These are phyloP conservation scores for Annulohypoxylon truncatum DNA, from an alignment of 2,329 filamentous ascomycete genomes.

Conservation along the genomic window DNA sequence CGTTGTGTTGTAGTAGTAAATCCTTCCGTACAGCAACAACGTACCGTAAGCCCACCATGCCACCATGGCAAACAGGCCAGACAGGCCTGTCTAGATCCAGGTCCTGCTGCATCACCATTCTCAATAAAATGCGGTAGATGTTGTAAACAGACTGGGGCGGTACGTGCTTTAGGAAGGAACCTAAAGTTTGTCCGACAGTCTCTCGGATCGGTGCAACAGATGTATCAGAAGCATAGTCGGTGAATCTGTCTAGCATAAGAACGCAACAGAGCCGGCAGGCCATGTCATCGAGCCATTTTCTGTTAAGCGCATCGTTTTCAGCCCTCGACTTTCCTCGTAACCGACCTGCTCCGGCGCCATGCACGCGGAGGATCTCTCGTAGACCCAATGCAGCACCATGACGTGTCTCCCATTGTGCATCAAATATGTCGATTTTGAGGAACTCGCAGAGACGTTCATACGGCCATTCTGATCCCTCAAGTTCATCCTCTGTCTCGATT, in stretches of 20 bases:
- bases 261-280: constrained; percentile 96
- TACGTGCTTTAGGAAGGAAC: constrained; percentile 87
- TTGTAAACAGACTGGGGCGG: constrained; percentile 81
- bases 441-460: constrained; percentile 95
- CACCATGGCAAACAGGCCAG: constrained; percentile 97
- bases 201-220: constrained; percentile 96
- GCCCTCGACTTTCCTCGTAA: constrained; percentile 73
- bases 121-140: constrained; percentile 85
- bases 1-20: constrained; percentile 82
- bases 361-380: constrained; percentile 90
- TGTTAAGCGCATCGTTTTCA: constrained; percentile 84
- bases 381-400: constrained; percentile 97
- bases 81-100: constrained; percentile 77
- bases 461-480: constrained; percentile 89
- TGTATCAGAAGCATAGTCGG: constrained; percentile 97
- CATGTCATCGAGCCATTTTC: constrained; percentile 90
- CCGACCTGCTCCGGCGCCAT: constrained; percentile 88
- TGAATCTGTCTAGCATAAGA: constrained; percentile 96
- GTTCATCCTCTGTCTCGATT: constrained; percentile 79
- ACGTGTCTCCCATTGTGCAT: constrained; percentile 92
- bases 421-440: constrained; percentile 92
- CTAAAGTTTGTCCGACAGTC: constrained; percentile 92
- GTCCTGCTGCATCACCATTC: constrained; percentile 92
- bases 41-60: constrained; percentile 96
- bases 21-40: constrained; percentile 96